Evolutionary conservation across 768 basidiomycete genomes (phyloP).

Genomic region (Amanita exitialis): DNA sequence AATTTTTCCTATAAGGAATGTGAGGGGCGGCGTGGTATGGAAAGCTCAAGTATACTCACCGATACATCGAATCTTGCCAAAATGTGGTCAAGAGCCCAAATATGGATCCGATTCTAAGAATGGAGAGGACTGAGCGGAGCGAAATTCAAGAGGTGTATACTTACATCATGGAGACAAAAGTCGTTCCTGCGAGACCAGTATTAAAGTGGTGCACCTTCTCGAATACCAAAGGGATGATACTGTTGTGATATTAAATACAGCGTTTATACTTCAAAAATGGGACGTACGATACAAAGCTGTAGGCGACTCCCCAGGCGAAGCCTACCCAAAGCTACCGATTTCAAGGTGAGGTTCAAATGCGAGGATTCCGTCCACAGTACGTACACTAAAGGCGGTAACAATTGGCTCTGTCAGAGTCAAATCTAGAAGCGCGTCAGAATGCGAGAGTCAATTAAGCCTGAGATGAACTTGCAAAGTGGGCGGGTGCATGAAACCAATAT

Average conservation of each 20-base stretch:
- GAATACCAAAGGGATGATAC: conserved; percentile 51
- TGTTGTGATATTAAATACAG: conserved; percentile 12
- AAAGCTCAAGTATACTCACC: conserved; percentile 20
- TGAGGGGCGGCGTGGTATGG: too few relatives aligned
- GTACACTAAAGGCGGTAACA: conserved; percentile 63
- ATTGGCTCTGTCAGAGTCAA: conserved; percentile 65
- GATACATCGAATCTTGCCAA: conserved; percentile 41
- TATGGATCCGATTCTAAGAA: conserved; percentile 42
- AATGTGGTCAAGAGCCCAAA: conserved; percentile 36
- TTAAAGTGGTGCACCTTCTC: conserved; percentile 46
- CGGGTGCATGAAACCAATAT: conserved; percentile 65
- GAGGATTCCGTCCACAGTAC: conserved; percentile 18
- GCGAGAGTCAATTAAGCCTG: neutral
- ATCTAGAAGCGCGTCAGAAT: conserved; percentile 23
- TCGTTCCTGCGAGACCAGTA: conserved; percentile 46
- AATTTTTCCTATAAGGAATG: conserved; percentile 18
- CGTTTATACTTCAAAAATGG: conserved; percentile 35
- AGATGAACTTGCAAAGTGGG: conserved; percentile 51
- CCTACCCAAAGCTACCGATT: conserved; percentile 52
- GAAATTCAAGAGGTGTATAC: neutral
- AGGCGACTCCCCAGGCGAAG: conserved; percentile 71
- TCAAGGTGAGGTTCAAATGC: neutral
- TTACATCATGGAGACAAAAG: conserved; percentile 49
- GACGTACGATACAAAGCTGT: conserved; percentile 21
- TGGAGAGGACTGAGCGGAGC: neutral